Conservation (phyloP, 176 grass and related monocot species). For the Dactylis glomerata region DNA sequence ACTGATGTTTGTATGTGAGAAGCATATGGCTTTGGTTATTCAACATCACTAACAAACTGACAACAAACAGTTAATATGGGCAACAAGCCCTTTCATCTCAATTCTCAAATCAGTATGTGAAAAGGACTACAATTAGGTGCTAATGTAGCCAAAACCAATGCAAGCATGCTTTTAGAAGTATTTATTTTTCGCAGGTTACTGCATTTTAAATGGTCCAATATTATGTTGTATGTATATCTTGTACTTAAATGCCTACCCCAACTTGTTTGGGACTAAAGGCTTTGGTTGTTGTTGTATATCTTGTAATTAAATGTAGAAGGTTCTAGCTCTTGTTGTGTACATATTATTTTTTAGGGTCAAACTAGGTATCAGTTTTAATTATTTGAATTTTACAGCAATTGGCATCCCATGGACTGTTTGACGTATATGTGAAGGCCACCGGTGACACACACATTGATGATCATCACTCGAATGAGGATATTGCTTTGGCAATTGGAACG, state of each 20-base stretch:
- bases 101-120: not conserved
- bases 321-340: not conserved
- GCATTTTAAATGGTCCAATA: not conserved
- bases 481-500: slow-evolving; percentile 94
- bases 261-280: too few relatives aligned
- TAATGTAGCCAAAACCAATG: not conserved
- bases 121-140: not conserved
- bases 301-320: too few relatives aligned
- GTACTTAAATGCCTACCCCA: too few relatives aligned
- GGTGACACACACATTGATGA: slow-evolving; percentile 97
- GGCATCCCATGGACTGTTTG: slow-evolving; percentile 89
- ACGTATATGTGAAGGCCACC: slow-evolving; percentile 68
- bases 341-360: not conserved
- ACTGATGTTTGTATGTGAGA: not conserved
- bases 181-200: not conserved
- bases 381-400: slow-evolving; percentile 65
- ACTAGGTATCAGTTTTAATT: slow-evolving; percentile 10
- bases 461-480: slow-evolving; percentile 95
- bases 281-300: too few relatives aligned
- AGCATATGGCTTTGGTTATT: slow-evolving; percentile 9
- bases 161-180: not conserved
- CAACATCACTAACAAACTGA: not conserved
- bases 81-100: not conserved
- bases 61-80: not conserved
- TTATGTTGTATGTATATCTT: not conserved